These are phyloP conservation scores for Hyaloperonospora brassicae DNA, from an alignment of 352 stramenopile species.

Conservation along the genomic window DNA sequence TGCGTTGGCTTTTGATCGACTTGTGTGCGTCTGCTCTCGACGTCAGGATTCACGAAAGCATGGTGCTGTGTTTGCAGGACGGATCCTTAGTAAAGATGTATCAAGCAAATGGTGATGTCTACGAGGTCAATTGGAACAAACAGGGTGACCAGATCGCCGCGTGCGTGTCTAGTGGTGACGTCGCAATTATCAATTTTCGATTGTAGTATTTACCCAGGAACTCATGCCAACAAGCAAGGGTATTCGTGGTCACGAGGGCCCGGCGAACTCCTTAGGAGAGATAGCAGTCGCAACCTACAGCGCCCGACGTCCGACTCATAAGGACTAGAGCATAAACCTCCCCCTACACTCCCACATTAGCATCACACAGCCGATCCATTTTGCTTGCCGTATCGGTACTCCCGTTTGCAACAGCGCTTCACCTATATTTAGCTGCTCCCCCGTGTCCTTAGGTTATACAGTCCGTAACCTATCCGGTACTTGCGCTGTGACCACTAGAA, in stretches of 20 bases:
- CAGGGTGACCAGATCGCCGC: slow-evolving; percentile 79
- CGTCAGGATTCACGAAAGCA: neutral
- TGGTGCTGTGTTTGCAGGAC: slow-evolving; percentile 32
- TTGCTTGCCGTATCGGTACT: slow-evolving; percentile 1
- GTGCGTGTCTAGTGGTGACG: slow-evolving; percentile 79
- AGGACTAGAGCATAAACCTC: slow-evolving; percentile 30
- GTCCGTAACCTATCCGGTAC: too few relatives aligned
- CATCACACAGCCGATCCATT: slow-evolving; percentile 7
- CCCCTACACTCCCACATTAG: slow-evolving; percentile 16
- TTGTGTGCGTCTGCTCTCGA: neutral
- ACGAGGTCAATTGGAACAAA: slow-evolving; percentile 98
- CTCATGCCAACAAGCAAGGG: slow-evolving; percentile 20
- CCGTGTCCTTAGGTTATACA: too few relatives aligned
- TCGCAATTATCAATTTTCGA: slow-evolving; percentile 87
- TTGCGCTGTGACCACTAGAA: too few relatives aligned
- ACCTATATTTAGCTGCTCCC: neutral
- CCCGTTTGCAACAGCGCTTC: neutral
- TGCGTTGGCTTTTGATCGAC: slow-evolving; percentile 36
- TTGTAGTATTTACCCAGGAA: slow-evolving; percentile 80
- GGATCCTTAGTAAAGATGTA: slow-evolving; percentile 80
- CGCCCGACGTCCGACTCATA: slow-evolving; percentile 25
- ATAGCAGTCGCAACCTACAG: slow-evolving; percentile 18
- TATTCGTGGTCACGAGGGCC: slow-evolving; percentile 7
- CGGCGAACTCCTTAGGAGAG: slow-evolving; percentile 10
- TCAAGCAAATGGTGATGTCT: slow-evolving; percentile 93